phyloP scores from a whole-genome alignment of 2,329 filamentous ascomycete genomes.

The Colletotrichum cordylinicola region DNA sequence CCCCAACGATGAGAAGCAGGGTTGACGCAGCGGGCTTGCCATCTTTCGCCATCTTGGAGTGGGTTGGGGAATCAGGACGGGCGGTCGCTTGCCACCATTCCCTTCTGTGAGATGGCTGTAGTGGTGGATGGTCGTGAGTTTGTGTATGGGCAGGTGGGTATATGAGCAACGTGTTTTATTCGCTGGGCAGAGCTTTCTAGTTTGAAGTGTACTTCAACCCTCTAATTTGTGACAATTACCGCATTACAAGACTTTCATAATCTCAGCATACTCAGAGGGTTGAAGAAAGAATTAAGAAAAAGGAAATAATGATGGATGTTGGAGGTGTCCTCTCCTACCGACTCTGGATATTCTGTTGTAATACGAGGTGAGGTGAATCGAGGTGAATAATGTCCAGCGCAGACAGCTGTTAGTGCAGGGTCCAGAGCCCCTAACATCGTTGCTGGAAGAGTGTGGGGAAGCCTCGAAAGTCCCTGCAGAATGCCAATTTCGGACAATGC shows the following conservation, averaged over 20 bases:
- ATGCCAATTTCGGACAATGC: not conserved
- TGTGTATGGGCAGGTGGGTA: not conserved
- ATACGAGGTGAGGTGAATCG: not conserved
- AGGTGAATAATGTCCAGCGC: not conserved
- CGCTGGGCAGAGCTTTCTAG: not conserved
- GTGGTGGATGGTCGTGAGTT: not conserved
- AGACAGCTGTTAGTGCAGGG: not conserved
- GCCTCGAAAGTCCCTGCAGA: not conserved
- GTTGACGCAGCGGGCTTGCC: conserved; percentile 3
- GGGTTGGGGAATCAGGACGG: too few relatives aligned
- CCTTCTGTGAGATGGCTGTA: not conserved
- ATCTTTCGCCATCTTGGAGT: not conserved
- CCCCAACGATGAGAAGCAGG: conserved; percentile 1
- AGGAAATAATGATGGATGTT: not conserved
- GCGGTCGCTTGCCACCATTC: not conserved
- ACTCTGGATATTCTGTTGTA: not conserved
- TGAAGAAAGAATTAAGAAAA: not conserved
- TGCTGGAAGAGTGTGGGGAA: not conserved
- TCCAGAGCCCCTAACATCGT: not conserved
- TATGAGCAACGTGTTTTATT: conserved; percentile 2
- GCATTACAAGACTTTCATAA: too few relatives aligned
- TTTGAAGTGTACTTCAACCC: not conserved
- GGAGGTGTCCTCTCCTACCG: not conserved
- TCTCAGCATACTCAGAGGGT: not conserved
- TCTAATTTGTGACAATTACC: not conserved